Percentiles rank a stretch among this genome's conserved stretches.
Evolutionary conservation across 116 monocot species (phyloP).

Genomic region (Zostera marina): DNA sequence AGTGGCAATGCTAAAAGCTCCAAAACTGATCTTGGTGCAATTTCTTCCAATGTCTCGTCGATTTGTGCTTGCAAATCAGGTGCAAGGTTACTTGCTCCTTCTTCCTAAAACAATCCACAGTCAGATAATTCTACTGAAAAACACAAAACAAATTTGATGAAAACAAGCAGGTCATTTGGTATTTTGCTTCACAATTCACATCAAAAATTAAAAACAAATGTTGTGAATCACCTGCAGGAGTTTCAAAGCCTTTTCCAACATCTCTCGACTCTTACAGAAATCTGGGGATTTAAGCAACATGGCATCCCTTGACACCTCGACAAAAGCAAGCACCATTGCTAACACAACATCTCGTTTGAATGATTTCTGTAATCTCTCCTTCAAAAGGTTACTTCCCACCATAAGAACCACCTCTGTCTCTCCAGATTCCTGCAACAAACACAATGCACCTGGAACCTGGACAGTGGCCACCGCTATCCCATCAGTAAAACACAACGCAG

Average conservation of each 20-base stretch:
- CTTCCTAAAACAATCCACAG: conserved; percentile 38
- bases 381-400: conserved; percentile 45
- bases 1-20: conserved; percentile 84
- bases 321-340: conserved; percentile 77
- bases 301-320: conserved; percentile 73
- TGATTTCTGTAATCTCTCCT: conserved; percentile 58
- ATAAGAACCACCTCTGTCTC: conserved; percentile 51
- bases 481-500: conserved; percentile 1
- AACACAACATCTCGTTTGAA: conserved; percentile 91
- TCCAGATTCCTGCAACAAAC: conserved; percentile 73
- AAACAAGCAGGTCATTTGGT: too few relatives aligned
- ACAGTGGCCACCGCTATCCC: background rate
- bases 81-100: conserved; percentile 91
- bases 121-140: background rate
- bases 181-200: background rate
- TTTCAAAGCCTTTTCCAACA: conserved; percentile 80
- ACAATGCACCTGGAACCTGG: conserved; percentile 74
- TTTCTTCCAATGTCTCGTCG: conserved; percentile 89
- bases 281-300: conserved; percentile 65
- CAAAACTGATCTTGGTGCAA: conserved; percentile 59
- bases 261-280: conserved; percentile 49
- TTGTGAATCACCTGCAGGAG: conserved; percentile 54
- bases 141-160: background rate
- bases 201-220: background rate
- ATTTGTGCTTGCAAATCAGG: conserved; percentile 67